Percentiles rank a stretch among this genome's conserved stretches.
Evolutionary conservation across 768 basidiomycete species (phyloP).

Genomic region (Wakefieldia striispora): DNA sequence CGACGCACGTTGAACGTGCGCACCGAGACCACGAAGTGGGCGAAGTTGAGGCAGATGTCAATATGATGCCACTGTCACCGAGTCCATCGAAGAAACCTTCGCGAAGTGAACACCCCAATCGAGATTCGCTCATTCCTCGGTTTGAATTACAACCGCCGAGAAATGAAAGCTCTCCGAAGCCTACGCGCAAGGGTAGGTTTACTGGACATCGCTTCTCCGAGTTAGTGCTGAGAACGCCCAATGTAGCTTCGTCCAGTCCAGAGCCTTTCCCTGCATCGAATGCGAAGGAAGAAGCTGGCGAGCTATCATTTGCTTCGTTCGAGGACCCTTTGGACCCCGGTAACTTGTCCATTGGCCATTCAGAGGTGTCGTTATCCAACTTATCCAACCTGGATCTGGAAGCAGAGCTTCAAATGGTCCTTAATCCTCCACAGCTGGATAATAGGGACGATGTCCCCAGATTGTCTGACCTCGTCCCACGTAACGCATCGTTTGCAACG

Average conservation of each 20-base stretch:
- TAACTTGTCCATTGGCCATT: conserved; percentile 36
- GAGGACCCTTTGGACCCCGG: conserved; percentile 30
- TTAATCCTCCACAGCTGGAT: conserved; percentile 13
- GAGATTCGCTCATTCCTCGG: conserved; percentile 35
- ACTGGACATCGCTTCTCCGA: not conserved
- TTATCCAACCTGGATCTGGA: conserved; percentile 33
- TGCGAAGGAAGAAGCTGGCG: conserved; percentile 26
- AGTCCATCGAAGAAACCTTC: conserved; percentile 37
- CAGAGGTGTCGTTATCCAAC: conserved; percentile 35
- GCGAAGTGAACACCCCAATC: conserved; percentile 17
- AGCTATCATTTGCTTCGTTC: conserved; percentile 28
- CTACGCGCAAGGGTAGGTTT: conserved; percentile 14
- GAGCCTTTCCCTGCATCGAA: conserved; percentile 23
- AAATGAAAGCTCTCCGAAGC: conserved; percentile 23
- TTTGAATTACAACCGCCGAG: conserved; percentile 26
- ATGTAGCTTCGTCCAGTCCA: conserved; percentile 11
- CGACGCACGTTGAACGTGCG: conserved; percentile 39
- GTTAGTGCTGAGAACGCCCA: not conserved
- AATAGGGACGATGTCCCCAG: conserved; percentile 14
- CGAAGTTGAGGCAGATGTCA: conserved; percentile 40
- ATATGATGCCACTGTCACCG: conserved; percentile 49
- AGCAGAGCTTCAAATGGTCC: conserved; percentile 26
- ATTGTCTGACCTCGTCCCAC: conserved; percentile 26
- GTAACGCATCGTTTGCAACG: conserved; percentile 21
- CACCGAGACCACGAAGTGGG: conserved; percentile 24